Evolutionary conservation across 1,284 basidiomycete genomes (phyloP).

Genomic region (Ustilago nuda): DNA sequence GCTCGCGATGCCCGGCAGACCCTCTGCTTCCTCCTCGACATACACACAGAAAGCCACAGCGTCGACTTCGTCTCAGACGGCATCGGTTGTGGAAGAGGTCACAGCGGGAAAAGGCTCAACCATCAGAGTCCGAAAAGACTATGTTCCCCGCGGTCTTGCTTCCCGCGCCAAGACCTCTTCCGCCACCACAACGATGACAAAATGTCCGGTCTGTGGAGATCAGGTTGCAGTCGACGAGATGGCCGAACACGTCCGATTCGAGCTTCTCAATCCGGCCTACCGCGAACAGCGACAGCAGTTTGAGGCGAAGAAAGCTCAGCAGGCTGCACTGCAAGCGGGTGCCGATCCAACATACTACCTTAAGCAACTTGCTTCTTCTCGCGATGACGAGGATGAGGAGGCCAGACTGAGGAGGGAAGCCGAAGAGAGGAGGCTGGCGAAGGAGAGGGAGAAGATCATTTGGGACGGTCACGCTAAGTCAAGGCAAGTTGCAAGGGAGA

Average conservation of each 20-base stretch:
- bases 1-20: slow-evolving; percentile 39
- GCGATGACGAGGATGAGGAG: slow-evolving; percentile 64
- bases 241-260: slow-evolving; percentile 97
- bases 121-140: slow-evolving; percentile 86
- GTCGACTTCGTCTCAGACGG: not conserved
- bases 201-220: slow-evolving; percentile 92
- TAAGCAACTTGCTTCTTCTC: slow-evolving; percentile 59
- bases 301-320: slow-evolving; percentile 64
- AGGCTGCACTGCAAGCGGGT: slow-evolving; percentile 60
- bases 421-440: slow-evolving; percentile 56
- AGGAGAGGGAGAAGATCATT: slow-evolving; percentile 65
- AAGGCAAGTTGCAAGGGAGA: slow-evolving; percentile 49
- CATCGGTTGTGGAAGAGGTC: slow-evolving; percentile 23
- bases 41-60: slow-evolving; percentile 10
- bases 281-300: slow-evolving; percentile 65
- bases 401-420: slow-evolving; percentile 56
- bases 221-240: slow-evolving; percentile 93
- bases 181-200: slow-evolving; percentile 71
- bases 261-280: slow-evolving; percentile 88
- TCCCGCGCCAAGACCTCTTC: slow-evolving; percentile 33
- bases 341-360: slow-evolving; percentile 65
- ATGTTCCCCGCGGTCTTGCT: slow-evolving; percentile 76
- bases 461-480: slow-evolving; percentile 67
- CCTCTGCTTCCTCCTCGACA: slow-evolving; percentile 2
- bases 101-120: slow-evolving; percentile 18